Evolutionary conservation across 257 asterid species (phyloP).

Genomic region (Solanum ossicruentum): DNA sequence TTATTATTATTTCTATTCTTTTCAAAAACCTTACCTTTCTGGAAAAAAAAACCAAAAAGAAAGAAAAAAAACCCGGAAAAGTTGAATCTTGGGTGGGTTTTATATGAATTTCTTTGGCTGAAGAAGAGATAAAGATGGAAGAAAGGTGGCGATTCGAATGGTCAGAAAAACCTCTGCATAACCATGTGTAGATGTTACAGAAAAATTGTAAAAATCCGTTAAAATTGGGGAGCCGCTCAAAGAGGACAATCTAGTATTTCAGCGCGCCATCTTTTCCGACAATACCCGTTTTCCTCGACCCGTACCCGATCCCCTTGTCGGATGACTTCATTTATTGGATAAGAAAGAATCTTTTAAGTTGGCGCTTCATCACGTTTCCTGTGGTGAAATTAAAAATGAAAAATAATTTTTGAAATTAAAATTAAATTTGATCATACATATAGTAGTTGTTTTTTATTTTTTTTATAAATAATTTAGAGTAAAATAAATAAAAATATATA

Average conservation of each 20-base stretch:
- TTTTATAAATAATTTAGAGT: no score
- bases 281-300: background rate
- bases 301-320: background rate
- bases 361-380: no score
- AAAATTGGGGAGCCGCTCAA: conserved; percentile 56
- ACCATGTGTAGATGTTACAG: background rate
- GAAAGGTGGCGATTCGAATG: conserved; percentile 10
- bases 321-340: background rate
- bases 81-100: background rate
- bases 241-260: background rate
- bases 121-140: background rate
- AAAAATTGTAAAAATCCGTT: conserved; percentile 23
- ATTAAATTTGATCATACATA: no score
- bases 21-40: background rate
- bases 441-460: no score
- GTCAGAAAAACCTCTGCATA: background rate
- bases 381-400: no score
- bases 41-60: no score
- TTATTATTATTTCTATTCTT: background rate
- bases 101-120: background rate
- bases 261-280: background rate
- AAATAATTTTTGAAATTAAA: no score
- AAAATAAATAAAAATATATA: no score
- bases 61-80: background rate
- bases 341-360: background rate